A percentile compares a stretch with the other conserved stretches of the same genome.
Conservation (phyloP, 805 yeast species). For the Yarrowia sp. region DNA sequence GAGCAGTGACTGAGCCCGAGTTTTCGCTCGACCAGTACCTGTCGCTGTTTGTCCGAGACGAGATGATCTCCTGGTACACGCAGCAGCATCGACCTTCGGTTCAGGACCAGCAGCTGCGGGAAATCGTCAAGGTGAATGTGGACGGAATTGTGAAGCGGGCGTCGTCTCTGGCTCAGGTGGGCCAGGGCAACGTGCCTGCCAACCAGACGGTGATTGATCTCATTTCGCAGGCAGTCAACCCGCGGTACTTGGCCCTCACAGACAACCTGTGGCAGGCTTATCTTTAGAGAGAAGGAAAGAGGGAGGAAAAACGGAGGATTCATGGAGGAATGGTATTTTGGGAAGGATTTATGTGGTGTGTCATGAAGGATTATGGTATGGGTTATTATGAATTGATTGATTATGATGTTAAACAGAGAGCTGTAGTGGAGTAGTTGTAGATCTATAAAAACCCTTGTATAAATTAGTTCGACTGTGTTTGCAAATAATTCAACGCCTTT, state of each 20-base stretch:
- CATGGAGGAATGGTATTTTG: background rate
- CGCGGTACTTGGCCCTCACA: constrained; percentile 87
- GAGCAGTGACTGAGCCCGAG: constrained; percentile 89
- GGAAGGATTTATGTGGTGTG: constrained; percentile 11
- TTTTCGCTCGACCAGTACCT: constrained; percentile 89
- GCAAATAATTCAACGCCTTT: no score
- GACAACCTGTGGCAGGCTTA: constrained; percentile 97
- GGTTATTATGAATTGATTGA: background rate
- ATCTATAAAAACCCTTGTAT: no score
- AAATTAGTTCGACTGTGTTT: no score
- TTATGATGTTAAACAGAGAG: background rate
- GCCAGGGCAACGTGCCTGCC: constrained; percentile 68
- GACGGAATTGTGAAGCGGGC: constrained; percentile 83
- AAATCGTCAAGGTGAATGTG: constrained; percentile 86
- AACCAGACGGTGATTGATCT: constrained; percentile 90
- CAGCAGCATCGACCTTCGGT: constrained; percentile 81
- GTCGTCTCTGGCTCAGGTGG: constrained; percentile 72
- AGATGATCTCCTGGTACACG: constrained; percentile 91
- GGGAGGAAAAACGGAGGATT: background rate
- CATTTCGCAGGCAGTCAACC: constrained; percentile 93
- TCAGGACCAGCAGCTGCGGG: constrained; percentile 82
- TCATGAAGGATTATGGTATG: constrained; percentile 8
- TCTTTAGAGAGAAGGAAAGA: constrained; percentile 56
- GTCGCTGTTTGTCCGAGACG: constrained; percentile 95
- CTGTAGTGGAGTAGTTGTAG: no score